Evolutionary conservation across 208 protist genomes (phyloP).

Genomic region (Sergeia podlipaevii): DNA sequence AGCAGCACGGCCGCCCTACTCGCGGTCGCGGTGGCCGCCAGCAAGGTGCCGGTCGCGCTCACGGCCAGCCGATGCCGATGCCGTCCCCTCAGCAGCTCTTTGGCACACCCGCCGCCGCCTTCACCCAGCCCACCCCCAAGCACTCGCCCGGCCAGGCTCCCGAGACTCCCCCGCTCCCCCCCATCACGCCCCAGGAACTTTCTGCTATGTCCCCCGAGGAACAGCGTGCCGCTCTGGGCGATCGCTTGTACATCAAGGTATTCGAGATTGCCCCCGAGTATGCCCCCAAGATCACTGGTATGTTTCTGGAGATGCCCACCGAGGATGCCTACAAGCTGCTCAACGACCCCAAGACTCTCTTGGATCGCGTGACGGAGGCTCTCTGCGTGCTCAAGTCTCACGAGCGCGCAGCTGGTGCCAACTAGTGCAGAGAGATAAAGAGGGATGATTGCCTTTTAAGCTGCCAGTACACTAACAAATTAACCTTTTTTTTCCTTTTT

Average conservation of each 20-base stretch:
- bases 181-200: slow-evolving; percentile 81
- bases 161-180: slow-evolving; percentile 78
- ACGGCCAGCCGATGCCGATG: slow-evolving; percentile 19
- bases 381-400: slow-evolving; percentile 73
- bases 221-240: slow-evolving; percentile 88
- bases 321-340: slow-evolving; percentile 73
- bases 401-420: slow-evolving; percentile 12
- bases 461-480: background rate
- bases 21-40: slow-evolving; percentile 16
- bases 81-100: slow-evolving; percentile 29
- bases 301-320: slow-evolving; percentile 83
- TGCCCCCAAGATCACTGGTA: slow-evolving; percentile 87
- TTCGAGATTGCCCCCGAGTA: slow-evolving; percentile 78
- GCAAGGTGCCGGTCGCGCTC: slow-evolving; percentile 24
- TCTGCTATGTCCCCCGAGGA: slow-evolving; percentile 82
- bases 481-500: background rate
- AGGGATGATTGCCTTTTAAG: slow-evolving; percentile 5
- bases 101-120: slow-evolving; percentile 33
- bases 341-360: slow-evolving; percentile 54
- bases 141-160: slow-evolving; percentile 51
- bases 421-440: slow-evolving; percentile 10
- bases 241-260: slow-evolving; percentile 87
- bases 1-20: slow-evolving; percentile 10
- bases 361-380: slow-evolving; percentile 76
- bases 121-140: slow-evolving; percentile 53